Base-by-base conservation (phyloP, 371 early-diverging fungal genomes). In the Circinella umbellata region DNA sequence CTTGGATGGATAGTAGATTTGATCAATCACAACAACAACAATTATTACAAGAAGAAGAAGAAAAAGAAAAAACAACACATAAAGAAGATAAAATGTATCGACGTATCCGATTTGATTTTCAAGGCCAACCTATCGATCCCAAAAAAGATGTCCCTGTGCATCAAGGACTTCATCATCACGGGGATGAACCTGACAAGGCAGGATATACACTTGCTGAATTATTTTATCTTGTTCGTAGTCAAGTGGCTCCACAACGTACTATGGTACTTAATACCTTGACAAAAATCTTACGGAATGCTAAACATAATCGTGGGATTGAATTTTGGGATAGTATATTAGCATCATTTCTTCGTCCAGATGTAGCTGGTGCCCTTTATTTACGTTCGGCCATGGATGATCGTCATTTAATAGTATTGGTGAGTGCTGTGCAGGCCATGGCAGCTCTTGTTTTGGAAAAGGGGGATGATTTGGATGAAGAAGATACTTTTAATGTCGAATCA, bases 171-270 rank as follows among this genome's bases (percentile, higher is more conserved):
- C 94, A 96, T 79, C 96, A 97, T 73, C 97, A 97, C 71, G 95
- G 95, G 6, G 90, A 91, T 27, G 89, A 93, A 36, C 94, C 96
- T 4, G 89, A 89, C 3, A 83, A 86, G 66, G 90, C 97, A 13
- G 96, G 96, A 6, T 97, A 97, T 78, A 94, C 96, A 0, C 73
- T 96, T 2, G 87, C 90, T 0, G 97, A 97, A 77, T 73, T 97
- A 7, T 79, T 94, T 46, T 89, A 93, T 71, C 81, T 97, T 42
- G 84, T 89, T 36, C 90, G 94, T 66, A 95, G 95, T 70, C 89
- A 91, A 3, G 91, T 94, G 1, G 91, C 95, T 0, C 84, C 92
- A 27, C 97, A 97, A 77, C 85, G 95, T 3, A 86, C 88, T n/a
- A 80, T 94, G 35, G 89, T 92, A 3, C 76, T 94, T 63, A 86